Percentiles rank a stretch among this genome's conserved stretches.
Conservation (phyloP, 257 asterid species). For the Ehretia macrophylla region DNA sequence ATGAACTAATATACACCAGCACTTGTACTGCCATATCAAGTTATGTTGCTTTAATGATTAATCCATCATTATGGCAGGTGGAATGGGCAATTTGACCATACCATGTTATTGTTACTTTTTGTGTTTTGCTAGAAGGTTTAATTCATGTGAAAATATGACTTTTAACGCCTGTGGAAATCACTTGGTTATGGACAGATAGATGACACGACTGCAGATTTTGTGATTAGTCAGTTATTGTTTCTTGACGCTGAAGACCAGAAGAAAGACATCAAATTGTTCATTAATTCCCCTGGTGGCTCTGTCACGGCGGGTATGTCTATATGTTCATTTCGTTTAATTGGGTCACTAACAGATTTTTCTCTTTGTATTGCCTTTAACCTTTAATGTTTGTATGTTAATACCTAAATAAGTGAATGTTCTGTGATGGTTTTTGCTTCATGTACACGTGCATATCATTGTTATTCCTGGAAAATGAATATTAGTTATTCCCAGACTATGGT, state of each 20-base stretch:
- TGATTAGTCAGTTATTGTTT: constrained; percentile 75
- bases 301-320: constrained; percentile 78
- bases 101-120: not conserved
- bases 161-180: not conserved
- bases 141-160: not conserved
- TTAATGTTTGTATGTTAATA: too few species aligned
- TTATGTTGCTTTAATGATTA: not conserved
- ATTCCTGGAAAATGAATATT: too few species aligned
- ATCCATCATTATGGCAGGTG: not conserved
- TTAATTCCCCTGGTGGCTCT: constrained; percentile 97
- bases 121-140: constrained; percentile 1
- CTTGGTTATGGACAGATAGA: constrained; percentile 62
- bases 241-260: constrained; percentile 79
- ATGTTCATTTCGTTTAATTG: not conserved
- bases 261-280: constrained; percentile 79
- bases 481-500: too few species aligned
- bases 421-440: not conserved
- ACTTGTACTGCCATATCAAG: not conserved
- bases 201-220: constrained; percentile 74
- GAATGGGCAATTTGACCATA: too few species aligned
- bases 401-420: not conserved
- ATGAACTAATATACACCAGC: too few species aligned
- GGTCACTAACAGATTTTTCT: too few species aligned
- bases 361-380: not conserved
- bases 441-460: too few species aligned